Percentiles rank a stretch among this genome's conserved stretches.
Conservation (phyloP, 2,329 filamentous ascomycete genomes). For the Ascochyta koolunga region DNA sequence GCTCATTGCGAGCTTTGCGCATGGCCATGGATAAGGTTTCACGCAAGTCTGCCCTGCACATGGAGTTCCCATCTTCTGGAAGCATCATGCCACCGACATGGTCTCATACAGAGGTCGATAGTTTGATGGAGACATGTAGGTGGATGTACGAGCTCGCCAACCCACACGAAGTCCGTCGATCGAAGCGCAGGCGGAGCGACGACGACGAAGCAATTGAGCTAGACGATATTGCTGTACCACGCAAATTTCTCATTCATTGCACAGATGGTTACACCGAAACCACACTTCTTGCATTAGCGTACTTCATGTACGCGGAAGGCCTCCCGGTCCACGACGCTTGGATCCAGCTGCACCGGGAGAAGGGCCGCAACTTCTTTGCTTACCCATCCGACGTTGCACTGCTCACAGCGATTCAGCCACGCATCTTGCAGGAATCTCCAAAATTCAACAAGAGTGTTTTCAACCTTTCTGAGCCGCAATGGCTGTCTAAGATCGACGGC, state of each 20-base stretch:
- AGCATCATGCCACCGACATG: conserved; percentile 85
- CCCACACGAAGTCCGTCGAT: conserved; percentile 54
- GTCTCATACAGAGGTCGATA: conserved; percentile 82
- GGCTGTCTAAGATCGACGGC: conserved; percentile 85
- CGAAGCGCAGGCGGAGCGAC: conserved; percentile 53
- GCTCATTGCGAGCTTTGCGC: conserved; percentile 68
- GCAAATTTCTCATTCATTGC: conserved; percentile 86
- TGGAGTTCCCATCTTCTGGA: conserved; percentile 94
- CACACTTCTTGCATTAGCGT: conserved; percentile 85
- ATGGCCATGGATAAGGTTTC: conserved; percentile 57
- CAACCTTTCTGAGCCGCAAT: conserved; percentile 70
- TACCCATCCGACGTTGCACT: conserved; percentile 89
- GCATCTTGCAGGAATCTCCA: conserved; percentile 76
- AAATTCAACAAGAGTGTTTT: conserved; percentile 56
- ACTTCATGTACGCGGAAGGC: conserved; percentile 90
- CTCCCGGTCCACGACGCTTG: conserved; percentile 82
- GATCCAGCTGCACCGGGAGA: conserved; percentile 80
- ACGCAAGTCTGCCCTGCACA: conserved; percentile 56
- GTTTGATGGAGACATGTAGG: conserved; percentile 81
- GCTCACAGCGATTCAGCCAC: conserved; percentile 75
- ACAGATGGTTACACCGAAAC: conserved; percentile 96
- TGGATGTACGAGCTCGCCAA: conserved; percentile 89
- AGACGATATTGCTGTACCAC: conserved; percentile 53
- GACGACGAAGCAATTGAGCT: conserved; percentile 64
- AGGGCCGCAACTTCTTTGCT: conserved; percentile 91